Conservation (phyloP, 768 basidiomycete genomes). For the Trametopsis cervina region DNA sequence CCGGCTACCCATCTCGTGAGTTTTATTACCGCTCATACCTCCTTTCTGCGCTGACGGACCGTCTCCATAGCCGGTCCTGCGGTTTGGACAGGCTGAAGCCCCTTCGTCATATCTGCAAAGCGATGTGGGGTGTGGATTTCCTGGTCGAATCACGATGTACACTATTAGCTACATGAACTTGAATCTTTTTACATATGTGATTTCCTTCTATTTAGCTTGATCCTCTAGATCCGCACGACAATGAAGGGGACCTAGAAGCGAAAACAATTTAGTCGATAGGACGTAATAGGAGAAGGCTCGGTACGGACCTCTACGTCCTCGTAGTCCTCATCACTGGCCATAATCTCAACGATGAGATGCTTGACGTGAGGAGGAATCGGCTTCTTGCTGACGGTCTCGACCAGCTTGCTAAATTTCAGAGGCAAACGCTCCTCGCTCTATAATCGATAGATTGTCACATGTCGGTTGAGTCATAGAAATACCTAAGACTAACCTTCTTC, state of each 20-base stretch:
- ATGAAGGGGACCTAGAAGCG: conserved; percentile 70
- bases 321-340: conserved; percentile 86
- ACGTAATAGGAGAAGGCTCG: neutral
- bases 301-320: conserved; percentile 87
- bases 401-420: conserved; percentile 87
- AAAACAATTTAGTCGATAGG: conserved; percentile 4
- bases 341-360: conserved; percentile 87
- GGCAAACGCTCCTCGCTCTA: conserved; percentile 77
- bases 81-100: conserved; percentile 16
- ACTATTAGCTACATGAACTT: conserved; percentile 8
- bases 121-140: neutral
- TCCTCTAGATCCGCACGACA: conserved; percentile 53
- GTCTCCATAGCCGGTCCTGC: conserved; percentile 14
- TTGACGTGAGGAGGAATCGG: conserved; percentile 77
- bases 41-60: too few relatives aligned
- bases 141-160: too few relatives aligned
- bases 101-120: conserved; percentile 2
- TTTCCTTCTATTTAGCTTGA: neutral
- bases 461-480: neutral
- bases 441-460: conserved; percentile 4
- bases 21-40: too few relatives aligned
- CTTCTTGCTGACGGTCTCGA: conserved; percentile 94
- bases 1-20: conserved; percentile 15
- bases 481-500: conserved; percentile 69
- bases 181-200: neutral